Percentiles rank a stretch among this genome's conserved stretches.
These are phyloP conservation scores for Epichloe coenophiala DNA, from an alignment of 2,329 filamentous ascomycete species.

Conservation along the genomic window DNA sequence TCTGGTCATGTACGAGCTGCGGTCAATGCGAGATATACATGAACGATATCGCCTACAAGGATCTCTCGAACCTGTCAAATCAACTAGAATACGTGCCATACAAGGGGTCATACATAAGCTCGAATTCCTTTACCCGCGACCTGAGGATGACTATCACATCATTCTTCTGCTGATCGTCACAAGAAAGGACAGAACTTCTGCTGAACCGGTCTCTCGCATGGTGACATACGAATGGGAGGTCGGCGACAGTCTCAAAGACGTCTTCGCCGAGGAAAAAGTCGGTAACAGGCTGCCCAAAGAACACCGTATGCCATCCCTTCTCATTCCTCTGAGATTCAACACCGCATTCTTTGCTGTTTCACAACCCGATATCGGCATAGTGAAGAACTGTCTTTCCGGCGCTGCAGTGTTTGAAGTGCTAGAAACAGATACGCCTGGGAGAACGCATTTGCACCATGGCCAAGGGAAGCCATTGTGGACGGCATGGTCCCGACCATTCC, in stretches of 20 bases:
- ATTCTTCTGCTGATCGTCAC: slow-evolving; percentile 59
- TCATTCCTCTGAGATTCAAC: slow-evolving; percentile 60
- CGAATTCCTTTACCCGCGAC: slow-evolving; percentile 66
- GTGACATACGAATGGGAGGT: slow-evolving; percentile 48
- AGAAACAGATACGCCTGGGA: slow-evolving; percentile 24
- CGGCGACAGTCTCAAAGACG: slow-evolving; percentile 31
- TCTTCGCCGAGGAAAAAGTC: slow-evolving; percentile 31
- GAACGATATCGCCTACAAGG: slow-evolving; percentile 31
- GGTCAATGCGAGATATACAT: slow-evolving; percentile 37
- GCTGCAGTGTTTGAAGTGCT: slow-evolving; percentile 34
- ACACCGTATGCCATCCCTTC: slow-evolving; percentile 48
- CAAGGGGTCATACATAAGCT: slow-evolving; percentile 72
- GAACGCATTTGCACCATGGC: slow-evolving; percentile 34
- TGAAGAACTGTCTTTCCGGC: slow-evolving; percentile 39
- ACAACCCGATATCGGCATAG: slow-evolving; percentile 42
- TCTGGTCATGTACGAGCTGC: slow-evolving; percentile 60
- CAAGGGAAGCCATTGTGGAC: slow-evolving; percentile 53
- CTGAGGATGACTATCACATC: slow-evolving; percentile 53
- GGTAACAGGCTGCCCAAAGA: slow-evolving; percentile 37
- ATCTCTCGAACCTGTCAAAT: slow-evolving; percentile 45
- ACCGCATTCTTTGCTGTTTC: slow-evolving; percentile 59
- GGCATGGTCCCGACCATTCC: slow-evolving; percentile 68
- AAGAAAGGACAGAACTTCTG: slow-evolving; percentile 21
- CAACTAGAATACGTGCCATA: slow-evolving; percentile 30
- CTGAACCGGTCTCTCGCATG: slow-evolving; percentile 30